phyloP scores from a whole-genome alignment of 192 early-diverging fungal species.

The Gryganskiella cystojenkinii region DNA sequence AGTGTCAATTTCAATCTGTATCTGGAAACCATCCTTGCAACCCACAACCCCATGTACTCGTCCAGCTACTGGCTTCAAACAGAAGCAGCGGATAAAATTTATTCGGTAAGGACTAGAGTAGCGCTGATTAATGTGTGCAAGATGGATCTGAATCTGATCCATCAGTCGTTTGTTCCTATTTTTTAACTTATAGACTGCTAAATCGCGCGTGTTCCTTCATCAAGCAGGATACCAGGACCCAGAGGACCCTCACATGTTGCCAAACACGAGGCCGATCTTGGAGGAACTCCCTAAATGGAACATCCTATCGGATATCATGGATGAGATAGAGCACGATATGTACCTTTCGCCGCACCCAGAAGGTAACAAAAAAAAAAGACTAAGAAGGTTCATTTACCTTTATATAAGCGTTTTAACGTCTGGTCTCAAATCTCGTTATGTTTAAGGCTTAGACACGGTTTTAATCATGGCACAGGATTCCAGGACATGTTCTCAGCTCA shows the following conservation, averaged over 20 bases:
- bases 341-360: constrained; percentile 36
- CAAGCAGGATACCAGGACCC: constrained; percentile 25
- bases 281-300: constrained; percentile 97
- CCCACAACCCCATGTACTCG: constrained; percentile 54
- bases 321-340: constrained; percentile 83
- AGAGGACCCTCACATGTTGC: constrained; percentile 69
- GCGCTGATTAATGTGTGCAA: no score
- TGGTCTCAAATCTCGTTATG: neutral
- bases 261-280: constrained; percentile 73
- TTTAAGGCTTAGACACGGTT: constrained; percentile 54
- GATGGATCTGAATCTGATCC: no score
- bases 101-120: constrained; percentile 54
- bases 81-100: constrained; percentile 88
- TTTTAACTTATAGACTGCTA: constrained; percentile 45
- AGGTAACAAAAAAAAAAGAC: no score
- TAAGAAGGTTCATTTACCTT: no score
- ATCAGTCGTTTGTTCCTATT: neutral
- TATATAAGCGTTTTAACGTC: no score
- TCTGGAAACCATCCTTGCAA: constrained; percentile 84
- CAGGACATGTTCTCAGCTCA: constrained; percentile 71
- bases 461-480: constrained; percentile 80
- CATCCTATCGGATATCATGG: constrained; percentile 73
- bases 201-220: constrained; percentile 56
- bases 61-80: constrained; percentile 85
- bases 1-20: constrained; percentile 88